Percentiles rank a stretch among this genome's conserved stretches.
Conservation (phyloP, 208 protist genomes). For the Trypanosoma rangeli region DNA sequence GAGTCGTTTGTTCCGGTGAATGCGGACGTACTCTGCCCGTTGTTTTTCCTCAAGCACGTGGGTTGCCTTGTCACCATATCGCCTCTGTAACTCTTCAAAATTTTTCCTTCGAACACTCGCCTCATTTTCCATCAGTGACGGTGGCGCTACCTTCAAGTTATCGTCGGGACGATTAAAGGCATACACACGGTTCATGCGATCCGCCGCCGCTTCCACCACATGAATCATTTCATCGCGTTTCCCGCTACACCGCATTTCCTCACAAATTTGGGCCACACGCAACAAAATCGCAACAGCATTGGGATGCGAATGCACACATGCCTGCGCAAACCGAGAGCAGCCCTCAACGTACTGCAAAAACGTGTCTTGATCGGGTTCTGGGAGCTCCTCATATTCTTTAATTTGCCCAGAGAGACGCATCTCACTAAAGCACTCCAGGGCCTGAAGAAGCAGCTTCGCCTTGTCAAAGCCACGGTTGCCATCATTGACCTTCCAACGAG, state of each 20-base stretch:
- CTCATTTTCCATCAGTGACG: conserved; percentile 41
- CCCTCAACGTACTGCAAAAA: conserved; percentile 88
- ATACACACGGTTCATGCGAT: conserved; percentile 74
- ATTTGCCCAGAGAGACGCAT: conserved; percentile 66
- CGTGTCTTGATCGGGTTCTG: conserved; percentile 80
- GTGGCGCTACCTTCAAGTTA: conserved; percentile 30
- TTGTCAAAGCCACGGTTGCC: conserved; percentile 87
- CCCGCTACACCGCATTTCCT: conserved; percentile 82
- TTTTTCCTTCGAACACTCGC: conserved; percentile 30
- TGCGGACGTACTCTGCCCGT: conserved; percentile 40
- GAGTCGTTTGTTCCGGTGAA: conserved; percentile 52
- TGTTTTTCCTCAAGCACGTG: conserved; percentile 39
- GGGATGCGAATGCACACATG: conserved; percentile 82
- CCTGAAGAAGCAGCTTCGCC: conserved; percentile 75
- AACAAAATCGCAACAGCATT: conserved; percentile 77
- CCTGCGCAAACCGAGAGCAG: conserved; percentile 69
- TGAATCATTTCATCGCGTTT: conserved; percentile 87
- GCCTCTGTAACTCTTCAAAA: conserved; percentile 42
- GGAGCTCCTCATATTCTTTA: conserved; percentile 57
- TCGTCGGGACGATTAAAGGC: conserved; percentile 67
- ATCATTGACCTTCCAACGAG: conserved; percentile 81
- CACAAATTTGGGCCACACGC: conserved; percentile 80
- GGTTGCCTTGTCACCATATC: conserved; percentile 52
- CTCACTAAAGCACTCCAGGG: conserved; percentile 90
- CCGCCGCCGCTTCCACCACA: conserved; percentile 64